These are phyloP conservation scores for Suhomyces xylopsoci DNA, from an alignment of 805 yeast species.

Conservation along the genomic window DNA sequence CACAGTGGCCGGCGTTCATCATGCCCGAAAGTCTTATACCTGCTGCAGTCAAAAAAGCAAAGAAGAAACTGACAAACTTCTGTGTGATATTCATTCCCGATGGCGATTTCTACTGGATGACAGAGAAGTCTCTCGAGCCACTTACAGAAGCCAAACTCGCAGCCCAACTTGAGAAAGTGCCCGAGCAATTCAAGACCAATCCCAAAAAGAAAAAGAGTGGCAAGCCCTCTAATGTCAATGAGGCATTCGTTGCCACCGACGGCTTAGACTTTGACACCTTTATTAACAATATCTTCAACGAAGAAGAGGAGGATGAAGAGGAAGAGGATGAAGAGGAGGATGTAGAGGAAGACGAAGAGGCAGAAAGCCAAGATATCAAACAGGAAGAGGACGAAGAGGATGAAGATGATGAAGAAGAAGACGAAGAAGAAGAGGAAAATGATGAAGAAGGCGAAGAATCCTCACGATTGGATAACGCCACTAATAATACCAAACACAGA, in stretches of 20 bases:
- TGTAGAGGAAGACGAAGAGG: slow-evolving; percentile 12
- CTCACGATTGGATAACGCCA: slow-evolving; percentile 2
- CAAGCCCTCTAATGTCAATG: slow-evolving; percentile 30
- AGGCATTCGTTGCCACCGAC: slow-evolving; percentile 37
- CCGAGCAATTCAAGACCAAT: slow-evolving; percentile 21
- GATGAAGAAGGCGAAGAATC: slow-evolving; percentile 2
- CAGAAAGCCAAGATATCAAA: slow-evolving; percentile 5
- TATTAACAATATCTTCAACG: slow-evolving; percentile 26
- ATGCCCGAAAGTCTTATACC: slow-evolving; percentile 41
- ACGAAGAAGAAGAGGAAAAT: slow-evolving; percentile 1
- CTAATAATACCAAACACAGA: slow-evolving; percentile 4
- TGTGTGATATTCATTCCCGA: slow-evolving; percentile 47
- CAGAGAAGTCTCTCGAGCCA: slow-evolving; percentile 33
- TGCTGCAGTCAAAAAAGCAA: slow-evolving; percentile 29
- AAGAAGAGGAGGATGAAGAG: slow-evolving; percentile 19
- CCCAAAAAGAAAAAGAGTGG: slow-evolving; percentile 20
- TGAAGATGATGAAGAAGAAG: slow-evolving; percentile 7
- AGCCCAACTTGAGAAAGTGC: slow-evolving; percentile 26
- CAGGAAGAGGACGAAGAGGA: slow-evolving; percentile 10
- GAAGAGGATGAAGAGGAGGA: slow-evolving; percentile 21
- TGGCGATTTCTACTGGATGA: slow-evolving; percentile 46
- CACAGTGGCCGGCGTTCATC: slow-evolving; percentile 51
- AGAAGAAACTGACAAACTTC: slow-evolving; percentile 33
- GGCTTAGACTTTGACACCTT: slow-evolving; percentile 36
- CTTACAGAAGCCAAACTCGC: slow-evolving; percentile 29